phyloP scores from a whole-genome alignment of 2,329 filamentous ascomycete genomes.

The Aspergillus proliferans region DNA sequence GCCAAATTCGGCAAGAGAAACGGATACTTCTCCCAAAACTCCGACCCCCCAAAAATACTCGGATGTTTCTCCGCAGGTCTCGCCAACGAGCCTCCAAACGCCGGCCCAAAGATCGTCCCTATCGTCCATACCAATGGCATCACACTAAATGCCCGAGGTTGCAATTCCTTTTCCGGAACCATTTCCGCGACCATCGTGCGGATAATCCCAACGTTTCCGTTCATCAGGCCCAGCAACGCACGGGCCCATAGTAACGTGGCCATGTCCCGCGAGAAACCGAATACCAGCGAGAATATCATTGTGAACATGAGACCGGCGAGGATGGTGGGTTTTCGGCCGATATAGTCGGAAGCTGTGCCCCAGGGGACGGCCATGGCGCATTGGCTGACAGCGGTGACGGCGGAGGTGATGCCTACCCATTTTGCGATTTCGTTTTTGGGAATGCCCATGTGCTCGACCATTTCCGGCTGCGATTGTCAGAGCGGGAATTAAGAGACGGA shows the following conservation, averaged over 20 bases:
- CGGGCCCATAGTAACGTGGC: slow-evolving; percentile 73
- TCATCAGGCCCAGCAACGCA: slow-evolving; percentile 72
- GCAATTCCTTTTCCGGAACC: slow-evolving; percentile 78
- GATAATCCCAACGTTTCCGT: slow-evolving; percentile 92
- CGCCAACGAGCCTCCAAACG: slow-evolving; percentile 79
- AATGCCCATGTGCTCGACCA: slow-evolving; percentile 74
- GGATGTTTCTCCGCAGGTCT: slow-evolving; percentile 73
- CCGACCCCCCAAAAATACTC: slow-evolving; percentile 57
- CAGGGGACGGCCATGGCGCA: slow-evolving; percentile 66
- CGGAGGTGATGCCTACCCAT: slow-evolving; percentile 71
- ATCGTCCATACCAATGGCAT: slow-evolving; percentile 91
- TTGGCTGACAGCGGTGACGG: slow-evolving; percentile 66
- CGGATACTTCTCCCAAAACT: slow-evolving; percentile 68
- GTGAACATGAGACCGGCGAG: slow-evolving; percentile 67
- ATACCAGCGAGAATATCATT: slow-evolving; percentile 73
- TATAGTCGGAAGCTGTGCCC: slow-evolving; percentile 69
- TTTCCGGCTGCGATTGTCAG: slow-evolving; percentile 56
- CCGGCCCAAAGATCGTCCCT: slow-evolving; percentile 80
- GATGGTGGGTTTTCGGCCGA: slow-evolving; percentile 78
- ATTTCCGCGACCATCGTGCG: slow-evolving; percentile 89
- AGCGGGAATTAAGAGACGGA: slow-evolving; percentile 1
- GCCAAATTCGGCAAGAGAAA: slow-evolving; percentile 81
- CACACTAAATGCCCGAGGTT: slow-evolving; percentile 81
- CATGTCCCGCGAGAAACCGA: slow-evolving; percentile 75
- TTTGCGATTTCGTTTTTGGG: slow-evolving; percentile 62